Evolutionary conservation across 179 eudicot species (phyloP), one percentile per base, ranked within the genome.

Genomic region (Gypsophila paniculata): DNA sequence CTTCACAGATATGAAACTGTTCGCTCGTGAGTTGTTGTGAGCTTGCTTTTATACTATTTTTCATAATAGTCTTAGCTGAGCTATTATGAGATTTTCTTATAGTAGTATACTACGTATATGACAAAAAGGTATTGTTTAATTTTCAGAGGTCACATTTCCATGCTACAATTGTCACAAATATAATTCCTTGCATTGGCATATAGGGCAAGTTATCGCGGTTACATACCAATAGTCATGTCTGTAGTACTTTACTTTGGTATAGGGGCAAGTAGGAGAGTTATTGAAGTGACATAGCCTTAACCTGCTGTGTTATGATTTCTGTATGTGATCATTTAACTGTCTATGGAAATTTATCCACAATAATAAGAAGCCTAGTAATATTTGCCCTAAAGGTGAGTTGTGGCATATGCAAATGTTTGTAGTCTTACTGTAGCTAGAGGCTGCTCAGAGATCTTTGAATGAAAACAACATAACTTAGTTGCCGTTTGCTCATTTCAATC

Each of bases 1-100:
- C 77, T 92, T 78, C 96, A 95, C 84, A 87, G 86, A 82, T 95
- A 95, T 78, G 99, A 95, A 72, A 87, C 91, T 74, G 99, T 95
- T 75, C 92, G 99, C 77, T 71, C 77, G 99, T 92, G 83, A 90
- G 95, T 87, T 68, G 58, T 22, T 21, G 34, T 73, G 64, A 15
- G 22, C 58, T 67, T 66, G 29, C 52, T 44, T 17, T 17, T 52
- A 53, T 52, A 46, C 61, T 18, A 49, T 53, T 52, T 52, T 6
- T 52, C 5, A 7, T 52, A 51, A 15, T 25, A 49, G 18, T 67
- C 42, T 25, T 49, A 48, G 59, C 39, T 44, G 29, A 46, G 14
- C 39, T 67, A 48, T 67, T 23, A 12, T 26, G 23, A 25, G 58
- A 49, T 67, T 19, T 39, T 48, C 58, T 67, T 29, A 19, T 52